Conservation (phyloP, 1,284 basidiomycete species). For the Irpex sp. region DNA sequence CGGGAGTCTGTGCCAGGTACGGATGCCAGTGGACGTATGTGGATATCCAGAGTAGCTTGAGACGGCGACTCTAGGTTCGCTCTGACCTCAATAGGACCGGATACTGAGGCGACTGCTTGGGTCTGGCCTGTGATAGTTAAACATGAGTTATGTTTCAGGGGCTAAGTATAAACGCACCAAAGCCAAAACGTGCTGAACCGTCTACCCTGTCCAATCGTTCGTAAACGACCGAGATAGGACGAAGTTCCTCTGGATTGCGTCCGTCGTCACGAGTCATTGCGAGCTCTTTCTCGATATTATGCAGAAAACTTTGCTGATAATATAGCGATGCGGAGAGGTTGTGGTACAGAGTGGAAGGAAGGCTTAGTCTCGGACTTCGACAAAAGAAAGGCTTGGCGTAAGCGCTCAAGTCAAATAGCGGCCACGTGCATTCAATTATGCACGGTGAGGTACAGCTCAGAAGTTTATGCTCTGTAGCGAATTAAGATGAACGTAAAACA, state of each 20-base stretch:
- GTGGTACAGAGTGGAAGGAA: too few species aligned
- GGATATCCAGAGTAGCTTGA: conserved; percentile 69
- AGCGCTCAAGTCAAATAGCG: too few species aligned
- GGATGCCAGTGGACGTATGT: conserved; percentile 60
- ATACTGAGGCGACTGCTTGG: conserved; percentile 59
- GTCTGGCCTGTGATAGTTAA: conserved; percentile 35
- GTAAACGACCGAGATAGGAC: conserved; percentile 28
- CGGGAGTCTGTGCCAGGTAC: conserved; percentile 68
- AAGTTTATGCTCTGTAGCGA: too few species aligned
- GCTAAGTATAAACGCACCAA: conserved; percentile 37
- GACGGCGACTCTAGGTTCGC: conserved; percentile 62
- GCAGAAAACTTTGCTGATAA: not conserved
- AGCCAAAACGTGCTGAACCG: conserved; percentile 62
- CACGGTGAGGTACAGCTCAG: too few species aligned
- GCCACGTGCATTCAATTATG: too few species aligned
- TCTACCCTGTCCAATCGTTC: conserved; percentile 57
- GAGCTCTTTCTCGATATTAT: not conserved
- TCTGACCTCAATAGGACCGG: conserved; percentile 74
- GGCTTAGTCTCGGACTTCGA: too few species aligned
- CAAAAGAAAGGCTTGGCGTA: too few species aligned
- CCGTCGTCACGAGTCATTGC: conserved; percentile 19
- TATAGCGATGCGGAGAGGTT: too few species aligned
- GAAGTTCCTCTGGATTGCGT: conserved; percentile 22
- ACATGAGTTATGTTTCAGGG: not conserved
- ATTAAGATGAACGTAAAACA: too few species aligned